These are phyloP conservation scores for Phytopythium chamaehyphon DNA, from an alignment of 352 stramenopile genomes.

Conservation along the genomic window DNA sequence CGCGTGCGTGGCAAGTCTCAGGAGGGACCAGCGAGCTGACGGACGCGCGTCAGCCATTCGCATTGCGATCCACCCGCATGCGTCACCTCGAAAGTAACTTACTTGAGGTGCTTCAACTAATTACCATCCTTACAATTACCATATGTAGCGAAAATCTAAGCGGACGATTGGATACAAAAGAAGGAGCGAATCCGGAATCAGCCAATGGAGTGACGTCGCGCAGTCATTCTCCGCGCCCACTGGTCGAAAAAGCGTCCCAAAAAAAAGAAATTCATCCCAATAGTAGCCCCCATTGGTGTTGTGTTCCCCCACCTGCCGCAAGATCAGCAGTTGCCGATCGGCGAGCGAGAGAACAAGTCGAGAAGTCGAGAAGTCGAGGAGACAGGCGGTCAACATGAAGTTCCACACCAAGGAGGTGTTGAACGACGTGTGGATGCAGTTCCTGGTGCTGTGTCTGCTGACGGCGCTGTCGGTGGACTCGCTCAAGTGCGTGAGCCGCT, in stretches of 20 bases:
- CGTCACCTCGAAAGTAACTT: too few relatives aligned
- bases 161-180: not conserved
- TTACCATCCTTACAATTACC: too few relatives aligned
- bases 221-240: conserved; percentile 1
- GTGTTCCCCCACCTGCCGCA: not conserved
- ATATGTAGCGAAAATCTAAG: not conserved
- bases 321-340: conserved; percentile 6
- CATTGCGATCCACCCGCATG: too few relatives aligned
- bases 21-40: too few relatives aligned
- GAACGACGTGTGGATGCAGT: conserved; percentile 82
- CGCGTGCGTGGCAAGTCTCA: too few relatives aligned
- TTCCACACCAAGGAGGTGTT: conserved; percentile 75
- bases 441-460: conserved; percentile 65
- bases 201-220: conserved; percentile 3
- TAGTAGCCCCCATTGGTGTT: not conserved
- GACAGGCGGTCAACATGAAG: conserved; percentile 39
- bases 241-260: conserved; percentile 2
- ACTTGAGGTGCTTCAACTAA: too few relatives aligned
- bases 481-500: conserved; percentile 65
- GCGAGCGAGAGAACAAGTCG: not conserved
- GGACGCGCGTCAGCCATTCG: too few relatives aligned
- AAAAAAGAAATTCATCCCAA: conserved; percentile 1
- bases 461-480: conserved; percentile 82
- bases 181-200: not conserved
- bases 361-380: not conserved